Conservation (phyloP, 2,329 filamentous ascomycete genomes). For the Dothideomycetidae sp. region DNA sequence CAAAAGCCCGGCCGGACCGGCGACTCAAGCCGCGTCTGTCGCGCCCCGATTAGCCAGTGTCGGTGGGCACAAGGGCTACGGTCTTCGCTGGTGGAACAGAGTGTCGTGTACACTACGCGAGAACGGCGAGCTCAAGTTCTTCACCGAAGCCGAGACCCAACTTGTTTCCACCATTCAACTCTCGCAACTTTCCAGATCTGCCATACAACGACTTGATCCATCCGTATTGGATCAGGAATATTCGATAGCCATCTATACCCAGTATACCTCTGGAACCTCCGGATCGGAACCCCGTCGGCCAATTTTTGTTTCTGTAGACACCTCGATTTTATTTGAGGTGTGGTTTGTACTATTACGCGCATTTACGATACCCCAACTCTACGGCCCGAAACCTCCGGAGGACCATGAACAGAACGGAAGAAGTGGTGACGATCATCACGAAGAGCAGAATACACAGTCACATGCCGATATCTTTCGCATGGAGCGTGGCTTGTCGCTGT, state of each 20-base stretch:
- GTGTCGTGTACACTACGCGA: constrained; percentile 91
- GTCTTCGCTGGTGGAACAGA: constrained; percentile 60
- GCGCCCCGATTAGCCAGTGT: constrained; percentile 31
- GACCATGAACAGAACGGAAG: constrained; percentile 21
- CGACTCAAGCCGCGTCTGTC: constrained; percentile 16
- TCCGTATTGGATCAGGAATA: constrained; percentile 87
- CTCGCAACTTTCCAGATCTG: constrained; percentile 74
- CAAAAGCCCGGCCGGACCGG: constrained; percentile 23
- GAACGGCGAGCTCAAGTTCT: constrained; percentile 84
- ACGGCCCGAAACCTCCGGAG: constrained; percentile 46
- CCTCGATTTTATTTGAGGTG: constrained; percentile 81
- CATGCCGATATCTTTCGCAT: constrained; percentile 51
- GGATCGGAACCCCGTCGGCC: constrained; percentile 62
- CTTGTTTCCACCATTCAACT: constrained; percentile 74
- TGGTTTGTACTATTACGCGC: constrained; percentile 89
- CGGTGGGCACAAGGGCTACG: constrained; percentile 41
- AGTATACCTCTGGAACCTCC: constrained; percentile 64
- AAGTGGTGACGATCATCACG: constrained; percentile 8
- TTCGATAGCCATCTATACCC: constrained; percentile 89
- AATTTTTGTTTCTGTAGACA: constrained; percentile 78
- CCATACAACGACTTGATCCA: constrained; percentile 77
- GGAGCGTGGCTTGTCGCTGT: constrained; percentile 45
- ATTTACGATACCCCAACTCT: constrained; percentile 84
- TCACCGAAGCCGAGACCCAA: constrained; percentile 70
- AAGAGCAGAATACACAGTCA: constrained; percentile 20